Percentiles rank a stretch among this genome's conserved stretches.
Evolutionary conservation across 257 asterid species (phyloP).

Genomic region (Penstemon eatonii): DNA sequence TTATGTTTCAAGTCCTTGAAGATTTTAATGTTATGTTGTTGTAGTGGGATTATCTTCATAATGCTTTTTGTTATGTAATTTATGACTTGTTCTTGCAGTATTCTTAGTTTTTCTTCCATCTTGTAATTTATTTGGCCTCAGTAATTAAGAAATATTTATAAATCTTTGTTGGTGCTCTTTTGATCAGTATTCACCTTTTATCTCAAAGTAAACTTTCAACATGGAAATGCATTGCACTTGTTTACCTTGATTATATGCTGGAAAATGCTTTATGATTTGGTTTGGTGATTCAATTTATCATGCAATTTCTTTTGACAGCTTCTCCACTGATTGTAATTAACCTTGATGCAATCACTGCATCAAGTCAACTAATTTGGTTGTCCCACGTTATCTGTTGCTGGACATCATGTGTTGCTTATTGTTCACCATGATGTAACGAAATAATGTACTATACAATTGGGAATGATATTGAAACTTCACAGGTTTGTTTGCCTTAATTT

Average conservation of each 20-base stretch:
- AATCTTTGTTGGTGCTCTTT: conserved; percentile 1
- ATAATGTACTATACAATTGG: too few species aligned
- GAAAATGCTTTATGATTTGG: neutral
- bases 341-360: too few species aligned
- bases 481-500: too few species aligned
- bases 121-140: conserved; percentile 13
- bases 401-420: too few species aligned
- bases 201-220: neutral
- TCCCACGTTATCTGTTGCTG: too few species aligned
- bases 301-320: too few species aligned
- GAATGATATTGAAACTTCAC: too few species aligned
- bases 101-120: neutral
- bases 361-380: too few species aligned
- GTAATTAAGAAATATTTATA: conserved; percentile 5
- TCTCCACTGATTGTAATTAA: too few species aligned
- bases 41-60: conserved; percentile 30
- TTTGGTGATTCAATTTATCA: too few species aligned
- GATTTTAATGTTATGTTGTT: conserved; percentile 31
- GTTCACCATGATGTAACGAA: too few species aligned
- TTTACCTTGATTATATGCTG: neutral
- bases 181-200: neutral
- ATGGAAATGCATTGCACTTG: neutral
- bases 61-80: conserved; percentile 29
- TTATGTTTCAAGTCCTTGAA: conserved; percentile 28
- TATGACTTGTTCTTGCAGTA: conserved; percentile 31